Base-by-base conservation (phyloP, 2,329 filamentous ascomycete genomes). In the Zymoseptoria ardabiliae region DNA sequence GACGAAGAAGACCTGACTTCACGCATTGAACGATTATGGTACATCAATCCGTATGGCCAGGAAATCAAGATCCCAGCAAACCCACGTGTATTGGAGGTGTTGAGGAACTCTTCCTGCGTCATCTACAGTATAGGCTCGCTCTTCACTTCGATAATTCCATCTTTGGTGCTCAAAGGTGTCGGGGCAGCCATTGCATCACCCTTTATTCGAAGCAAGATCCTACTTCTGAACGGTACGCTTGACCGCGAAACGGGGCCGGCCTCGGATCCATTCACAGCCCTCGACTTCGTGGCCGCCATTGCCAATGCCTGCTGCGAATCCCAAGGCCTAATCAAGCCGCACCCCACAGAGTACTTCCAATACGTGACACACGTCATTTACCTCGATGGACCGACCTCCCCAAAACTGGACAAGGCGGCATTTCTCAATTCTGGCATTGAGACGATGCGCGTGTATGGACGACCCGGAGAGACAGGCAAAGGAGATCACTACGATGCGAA, bases 41-140 rank as follows among this genome's bases (percentile, higher is more conserved):
- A 97, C 77, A 97, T 97, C 77, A 97, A 97, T 70, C 93, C 93
- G 0, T 97, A 97, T 73, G 93, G 93, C n/a, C 91, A 97, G 71
- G 92, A 97, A 74, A 97, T 97, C 66, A 85, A 87, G 19, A 89
- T 92, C 0, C 82, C 86, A 0, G 89, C 91, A 2, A 97, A 96
- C 69, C 86, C 91, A 0, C 86, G 90, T 55, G 90, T 93, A 0
- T 68, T 96, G 0, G 81, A 85, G 7, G 85, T 90, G 0, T 73
- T 97, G 1, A 76, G 78, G 17, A 76, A 77, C 1, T 82, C 89
- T 0, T 81, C 85, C 58, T 86, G 85, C 1, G 80, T 97, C 8
- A 84, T 97, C 52, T 97, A 96, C 76, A 92, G 89, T 73, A 95
- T 97, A 60, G 94, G 94, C n/a, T 92, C 88, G 1, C 79, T 97